phyloP scores from a whole-genome alignment of 345 rosid genomes.

The Clarkia xantiana region DNA sequence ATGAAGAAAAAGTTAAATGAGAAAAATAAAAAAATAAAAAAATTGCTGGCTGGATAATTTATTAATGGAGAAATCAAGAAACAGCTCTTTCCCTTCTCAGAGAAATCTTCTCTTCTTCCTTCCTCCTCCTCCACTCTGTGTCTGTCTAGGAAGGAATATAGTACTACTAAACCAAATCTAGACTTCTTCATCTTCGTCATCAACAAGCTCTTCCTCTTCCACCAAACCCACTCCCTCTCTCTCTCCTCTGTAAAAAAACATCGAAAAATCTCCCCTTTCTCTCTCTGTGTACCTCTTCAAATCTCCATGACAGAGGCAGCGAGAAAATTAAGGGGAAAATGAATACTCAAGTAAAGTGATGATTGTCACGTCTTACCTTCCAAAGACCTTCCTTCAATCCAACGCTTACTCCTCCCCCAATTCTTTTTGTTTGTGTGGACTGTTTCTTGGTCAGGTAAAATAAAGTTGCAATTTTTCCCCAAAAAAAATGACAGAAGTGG shows the following conservation, averaged over 20 bases:
- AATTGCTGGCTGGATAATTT: too few relatives aligned
- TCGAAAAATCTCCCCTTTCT: background rate
- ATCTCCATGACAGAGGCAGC: background rate
- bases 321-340: background rate
- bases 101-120: background rate
- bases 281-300: constrained; percentile 8
- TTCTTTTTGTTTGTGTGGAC: constrained; percentile 4
- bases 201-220: constrained; percentile 5
- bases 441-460: background rate
- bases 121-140: background rate
- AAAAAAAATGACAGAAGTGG: constrained; percentile 55
- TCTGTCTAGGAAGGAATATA: too few relatives aligned
- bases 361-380: constrained; percentile 50
- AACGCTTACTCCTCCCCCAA: constrained; percentile 31
- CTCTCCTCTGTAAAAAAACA: background rate
- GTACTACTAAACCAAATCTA: too few relatives aligned
- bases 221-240: constrained; percentile 5
- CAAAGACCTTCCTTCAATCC: constrained; percentile 64
- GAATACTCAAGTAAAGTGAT: constrained; percentile 17
- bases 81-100: background rate
- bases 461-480: background rate
- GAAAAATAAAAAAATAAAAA: too few relatives aligned
- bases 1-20: too few relatives aligned
- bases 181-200: background rate
- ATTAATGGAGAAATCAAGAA: too few relatives aligned